phyloP scores from a whole-genome alignment of 345 rosid genomes.

The Syzygium oleosum region DNA sequence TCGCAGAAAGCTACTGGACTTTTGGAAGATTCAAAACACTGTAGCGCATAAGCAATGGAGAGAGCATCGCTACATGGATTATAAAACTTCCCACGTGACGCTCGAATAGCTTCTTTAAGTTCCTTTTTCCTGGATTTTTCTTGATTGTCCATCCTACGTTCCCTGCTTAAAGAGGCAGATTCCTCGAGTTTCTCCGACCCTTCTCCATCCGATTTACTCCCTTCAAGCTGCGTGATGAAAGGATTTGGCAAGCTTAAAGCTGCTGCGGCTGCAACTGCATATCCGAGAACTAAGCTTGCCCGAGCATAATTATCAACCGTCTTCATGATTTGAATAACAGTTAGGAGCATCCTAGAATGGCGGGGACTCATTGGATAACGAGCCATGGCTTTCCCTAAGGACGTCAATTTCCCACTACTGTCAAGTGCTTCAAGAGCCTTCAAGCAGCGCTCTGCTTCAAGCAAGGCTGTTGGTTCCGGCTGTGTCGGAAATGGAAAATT shows the following conservation, averaged over 20 bases:
- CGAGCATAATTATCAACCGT: constrained; percentile 27
- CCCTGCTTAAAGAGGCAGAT: constrained; percentile 5
- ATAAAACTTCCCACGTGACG: constrained; percentile 47
- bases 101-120: constrained; percentile 44
- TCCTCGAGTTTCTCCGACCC: constrained; percentile 16
- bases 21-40: constrained; percentile 55
- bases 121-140: constrained; percentile 50
- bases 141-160: constrained; percentile 21
- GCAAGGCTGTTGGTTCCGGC: constrained; percentile 51
- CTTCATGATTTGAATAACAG: constrained; percentile 52
- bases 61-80: constrained; percentile 84
- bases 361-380: constrained; percentile 87
- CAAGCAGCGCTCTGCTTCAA: constrained; percentile 64
- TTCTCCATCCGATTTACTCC: constrained; percentile 14
- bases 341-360: constrained; percentile 87
- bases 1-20: constrained; percentile 41
- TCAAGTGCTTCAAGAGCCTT: constrained; percentile 77
- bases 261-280: constrained; percentile 74
- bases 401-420: constrained; percentile 45
- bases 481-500: constrained; percentile 96
- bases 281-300: constrained; percentile 60
- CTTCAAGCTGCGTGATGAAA: constrained; percentile 49
- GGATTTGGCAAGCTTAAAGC: constrained; percentile 77
- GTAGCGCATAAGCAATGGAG: constrained; percentile 59
- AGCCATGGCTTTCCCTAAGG: constrained; percentile 84